These are phyloP conservation scores for Licmophora abbreviata DNA, from an alignment of 108 stramenopile genomes.

Conservation along the genomic window DNA sequence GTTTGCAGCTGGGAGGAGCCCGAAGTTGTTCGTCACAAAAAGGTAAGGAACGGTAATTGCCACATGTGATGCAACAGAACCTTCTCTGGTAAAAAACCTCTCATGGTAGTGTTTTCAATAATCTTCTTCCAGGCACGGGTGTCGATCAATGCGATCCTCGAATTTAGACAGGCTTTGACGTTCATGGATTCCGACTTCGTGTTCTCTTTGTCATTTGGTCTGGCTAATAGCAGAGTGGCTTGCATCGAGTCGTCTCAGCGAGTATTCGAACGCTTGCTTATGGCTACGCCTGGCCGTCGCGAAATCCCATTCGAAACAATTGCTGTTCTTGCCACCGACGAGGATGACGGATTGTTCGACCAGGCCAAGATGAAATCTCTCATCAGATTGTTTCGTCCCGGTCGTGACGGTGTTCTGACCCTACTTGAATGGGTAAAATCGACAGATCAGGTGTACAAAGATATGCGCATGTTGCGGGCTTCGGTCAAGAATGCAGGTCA, in stretches of 20 bases:
- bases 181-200: constrained; percentile 50
- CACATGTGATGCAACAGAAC: too few relatives aligned
- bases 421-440: constrained; percentile 58
- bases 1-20: not conserved
- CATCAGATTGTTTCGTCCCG: constrained; percentile 40
- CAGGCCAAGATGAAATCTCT: constrained; percentile 38
- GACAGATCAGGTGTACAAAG: constrained; percentile 51
- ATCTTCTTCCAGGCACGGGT: constrained; percentile 14
- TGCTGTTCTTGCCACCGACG: constrained; percentile 27
- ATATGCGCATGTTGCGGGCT: constrained; percentile 49
- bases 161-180: constrained; percentile 40
- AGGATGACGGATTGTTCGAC: constrained; percentile 27
- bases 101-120: not conserved
- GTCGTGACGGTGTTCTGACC: constrained; percentile 32
- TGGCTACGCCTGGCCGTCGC: constrained; percentile 4
- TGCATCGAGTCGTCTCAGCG: constrained; percentile 49
- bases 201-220: constrained; percentile 50
- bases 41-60: too few relatives aligned
- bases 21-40: constrained; percentile 1
- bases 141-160: constrained; percentile 30
- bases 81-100: not conserved
- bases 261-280: constrained; percentile 42
- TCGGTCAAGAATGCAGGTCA: constrained; percentile 51
- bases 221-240: constrained; percentile 37
- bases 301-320: constrained; percentile 48